Percentiles rank a stretch among this genome's conserved stretches.
Evolutionary conservation across 345 rosid species (phyloP).

Genomic region (Ceriops decandra): DNA sequence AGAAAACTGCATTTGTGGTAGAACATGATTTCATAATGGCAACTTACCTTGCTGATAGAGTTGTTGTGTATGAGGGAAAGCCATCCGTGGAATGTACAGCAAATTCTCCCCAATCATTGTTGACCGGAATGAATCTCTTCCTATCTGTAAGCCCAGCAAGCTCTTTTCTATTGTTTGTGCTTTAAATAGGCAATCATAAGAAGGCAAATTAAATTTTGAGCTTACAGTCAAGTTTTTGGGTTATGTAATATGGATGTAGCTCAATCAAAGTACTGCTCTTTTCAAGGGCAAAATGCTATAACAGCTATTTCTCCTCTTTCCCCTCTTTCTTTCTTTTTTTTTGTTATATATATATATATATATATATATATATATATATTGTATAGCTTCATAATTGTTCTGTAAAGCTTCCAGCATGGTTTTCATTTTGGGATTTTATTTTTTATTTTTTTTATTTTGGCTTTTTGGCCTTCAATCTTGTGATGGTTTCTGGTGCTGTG

Average conservation of each 20-base stretch:
- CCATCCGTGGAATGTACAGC: slow-evolving; percentile 92
- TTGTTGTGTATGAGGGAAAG: slow-evolving; percentile 85
- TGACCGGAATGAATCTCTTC: slow-evolving; percentile 98
- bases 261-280: too few relatives aligned
- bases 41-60: slow-evolving; percentile 86
- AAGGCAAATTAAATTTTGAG: too few relatives aligned
- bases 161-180: neutral
- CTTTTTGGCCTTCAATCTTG: neutral
- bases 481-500: too few relatives aligned
- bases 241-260: too few relatives aligned
- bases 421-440: neutral
- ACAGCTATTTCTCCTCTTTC: too few relatives aligned
- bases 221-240: too few relatives aligned
- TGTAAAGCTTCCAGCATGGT: neutral
- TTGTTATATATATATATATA: too few relatives aligned
- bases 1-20: slow-evolving; percentile 98
- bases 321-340: too few relatives aligned
- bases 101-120: slow-evolving; percentile 86
- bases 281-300: too few relatives aligned
- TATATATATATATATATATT: too few relatives aligned
- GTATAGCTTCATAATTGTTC: neutral
- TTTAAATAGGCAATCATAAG: neutral
- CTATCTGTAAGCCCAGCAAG: slow-evolving; percentile 61
- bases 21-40: slow-evolving; percentile 99
- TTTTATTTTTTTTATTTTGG: neutral